Evolutionary conservation across 2,329 filamentous ascomycete genomes (phyloP).

Genomic region (Uncinocarpus reesii): DNA sequence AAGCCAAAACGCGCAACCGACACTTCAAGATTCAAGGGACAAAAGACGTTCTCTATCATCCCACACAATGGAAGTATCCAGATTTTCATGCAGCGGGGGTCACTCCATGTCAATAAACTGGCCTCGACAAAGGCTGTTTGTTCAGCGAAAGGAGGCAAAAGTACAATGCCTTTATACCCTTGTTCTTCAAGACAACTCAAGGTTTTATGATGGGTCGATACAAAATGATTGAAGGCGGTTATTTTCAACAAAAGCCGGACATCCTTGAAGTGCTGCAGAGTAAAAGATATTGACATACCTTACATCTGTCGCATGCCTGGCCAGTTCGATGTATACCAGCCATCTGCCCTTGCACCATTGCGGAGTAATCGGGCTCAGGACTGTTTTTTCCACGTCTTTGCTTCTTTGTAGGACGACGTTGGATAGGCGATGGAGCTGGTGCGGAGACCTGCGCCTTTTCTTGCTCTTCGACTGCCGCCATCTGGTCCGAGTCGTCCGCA

Average conservation of each 20-base stretch:
- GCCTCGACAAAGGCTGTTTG: background rate
- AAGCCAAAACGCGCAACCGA: too few species aligned
- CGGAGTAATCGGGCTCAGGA: slow-evolving; percentile 22
- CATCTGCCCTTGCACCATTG: slow-evolving; percentile 18
- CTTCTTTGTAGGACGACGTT: slow-evolving; percentile 15
- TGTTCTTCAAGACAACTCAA: background rate
- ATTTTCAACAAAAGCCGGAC: background rate
- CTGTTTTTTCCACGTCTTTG: slow-evolving; percentile 19
- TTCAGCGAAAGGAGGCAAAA: background rate
- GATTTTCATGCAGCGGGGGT: too few species aligned
- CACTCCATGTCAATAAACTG: background rate
- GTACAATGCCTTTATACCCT: background rate
- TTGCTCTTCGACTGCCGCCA: background rate
- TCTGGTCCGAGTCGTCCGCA: slow-evolving; percentile 16
- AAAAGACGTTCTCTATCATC: background rate
- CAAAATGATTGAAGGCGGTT: background rate
- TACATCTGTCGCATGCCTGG: slow-evolving; percentile 26
- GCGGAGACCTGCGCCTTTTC: background rate
- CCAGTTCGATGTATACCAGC: slow-evolving; percentile 16
- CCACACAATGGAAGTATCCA: background rate
- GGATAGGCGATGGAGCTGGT: background rate
- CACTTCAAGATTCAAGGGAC: background rate
- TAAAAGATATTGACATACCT: slow-evolving; percentile 18
- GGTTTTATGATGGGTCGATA: background rate
- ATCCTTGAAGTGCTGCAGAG: background rate